Conservation (phyloP, 352 stramenopile species). For the Phytophthora podocarpi region DNA sequence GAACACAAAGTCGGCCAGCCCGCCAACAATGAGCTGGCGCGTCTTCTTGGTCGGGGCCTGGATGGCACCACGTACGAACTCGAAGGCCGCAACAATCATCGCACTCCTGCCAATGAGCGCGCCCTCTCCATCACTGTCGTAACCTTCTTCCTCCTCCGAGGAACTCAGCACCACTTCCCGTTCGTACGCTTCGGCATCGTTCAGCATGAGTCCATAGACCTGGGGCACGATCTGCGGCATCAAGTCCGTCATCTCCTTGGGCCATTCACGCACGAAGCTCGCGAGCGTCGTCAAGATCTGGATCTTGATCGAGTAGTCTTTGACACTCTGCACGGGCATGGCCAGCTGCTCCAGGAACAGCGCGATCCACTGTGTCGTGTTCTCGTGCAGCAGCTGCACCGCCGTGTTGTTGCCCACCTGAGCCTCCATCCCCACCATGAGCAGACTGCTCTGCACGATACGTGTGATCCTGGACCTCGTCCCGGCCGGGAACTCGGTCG, state of each 20-base stretch:
- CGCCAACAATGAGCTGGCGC: slow-evolving; percentile 53
- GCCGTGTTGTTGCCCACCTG: slow-evolving; percentile 72
- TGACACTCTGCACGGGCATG: slow-evolving; percentile 44
- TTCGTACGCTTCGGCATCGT: slow-evolving; percentile 56
- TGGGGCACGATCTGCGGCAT: slow-evolving; percentile 77
- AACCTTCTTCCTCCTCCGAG: slow-evolving; percentile 62
- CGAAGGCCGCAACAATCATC: slow-evolving; percentile 71
- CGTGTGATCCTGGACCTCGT: slow-evolving; percentile 65
- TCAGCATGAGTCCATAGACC: slow-evolving; percentile 61
- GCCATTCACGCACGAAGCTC: slow-evolving; percentile 86
- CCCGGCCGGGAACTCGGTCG: slow-evolving; percentile 49
- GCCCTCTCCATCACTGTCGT: slow-evolving; percentile 82
- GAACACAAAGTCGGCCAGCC: slow-evolving; percentile 72
- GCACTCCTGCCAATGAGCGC: slow-evolving; percentile 65
- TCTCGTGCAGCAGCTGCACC: slow-evolving; percentile 63
- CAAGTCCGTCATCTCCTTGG: slow-evolving; percentile 77
- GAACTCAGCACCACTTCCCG: slow-evolving; percentile 57
- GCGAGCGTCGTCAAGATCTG: slow-evolving; percentile 73
- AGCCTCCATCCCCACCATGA: slow-evolving; percentile 86
- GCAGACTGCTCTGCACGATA: slow-evolving; percentile 78
- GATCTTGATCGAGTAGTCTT: slow-evolving; percentile 78
- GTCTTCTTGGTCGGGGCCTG: slow-evolving; percentile 86
- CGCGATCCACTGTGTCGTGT: slow-evolving; percentile 73
- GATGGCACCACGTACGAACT: slow-evolving; percentile 75
- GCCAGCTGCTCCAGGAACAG: slow-evolving; percentile 66